Percentiles rank a stretch among this genome's conserved stretches.
These are phyloP conservation scores for Tetrahymena malaccensis DNA, from an alignment of 73 alveolate genomes.

Conservation along the genomic window DNA sequence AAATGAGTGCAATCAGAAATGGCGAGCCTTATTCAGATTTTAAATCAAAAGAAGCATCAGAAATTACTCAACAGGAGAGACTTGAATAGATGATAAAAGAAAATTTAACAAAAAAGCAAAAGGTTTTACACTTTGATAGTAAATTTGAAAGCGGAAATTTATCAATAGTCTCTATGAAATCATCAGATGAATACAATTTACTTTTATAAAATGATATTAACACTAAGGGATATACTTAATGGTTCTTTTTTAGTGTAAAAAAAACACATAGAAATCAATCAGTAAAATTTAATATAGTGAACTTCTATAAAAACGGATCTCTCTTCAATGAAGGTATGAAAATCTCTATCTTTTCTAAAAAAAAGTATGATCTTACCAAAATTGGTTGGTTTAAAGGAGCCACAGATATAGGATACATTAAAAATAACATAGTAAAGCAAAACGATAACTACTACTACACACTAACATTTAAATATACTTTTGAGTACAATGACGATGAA, in stretches of 20 bases:
- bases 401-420: conserved; percentile 28
- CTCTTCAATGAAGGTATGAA: conserved; percentile 89
- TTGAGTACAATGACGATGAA: conserved; percentile 34
- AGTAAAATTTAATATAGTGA: conserved; percentile 65
- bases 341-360: conserved; percentile 65
- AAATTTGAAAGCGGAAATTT: neutral
- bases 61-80: neutral
- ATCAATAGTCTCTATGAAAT: neutral
- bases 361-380: conserved; percentile 8
- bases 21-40: neutral
- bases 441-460: conserved; percentile 35
- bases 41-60: neutral
- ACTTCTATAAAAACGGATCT: conserved; percentile 61
- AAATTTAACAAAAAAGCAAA: neutral
- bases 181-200: conserved; percentile 49
- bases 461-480: conserved; percentile 49
- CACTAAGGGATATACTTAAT: conserved; percentile 79
- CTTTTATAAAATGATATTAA: conserved; percentile 72
- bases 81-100: neutral
- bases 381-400: conserved; percentile 12
- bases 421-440: conserved; percentile 3
- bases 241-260: conserved; percentile 65
- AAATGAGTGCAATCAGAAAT: neutral
- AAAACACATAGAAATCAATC: neutral
- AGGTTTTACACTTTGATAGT: neutral